phyloP scores from a whole-genome alignment of 2,329 filamentous ascomycete genomes.

The Phialocephala subalpina region DNA sequence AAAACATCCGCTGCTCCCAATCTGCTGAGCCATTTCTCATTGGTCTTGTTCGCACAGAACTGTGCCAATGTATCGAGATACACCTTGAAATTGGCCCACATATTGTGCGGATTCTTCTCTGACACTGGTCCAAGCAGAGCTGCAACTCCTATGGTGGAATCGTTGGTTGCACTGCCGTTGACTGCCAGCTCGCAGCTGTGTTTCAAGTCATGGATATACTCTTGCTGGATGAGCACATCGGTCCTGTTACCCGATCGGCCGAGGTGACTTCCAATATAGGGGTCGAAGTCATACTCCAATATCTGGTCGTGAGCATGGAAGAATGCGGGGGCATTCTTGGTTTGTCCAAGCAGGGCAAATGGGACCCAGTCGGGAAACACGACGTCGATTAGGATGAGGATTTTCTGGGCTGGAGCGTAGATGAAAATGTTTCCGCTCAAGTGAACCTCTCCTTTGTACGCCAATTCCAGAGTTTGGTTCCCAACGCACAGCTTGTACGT shows the following conservation, averaged over 20 bases:
- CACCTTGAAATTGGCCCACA: conserved; percentile 34
- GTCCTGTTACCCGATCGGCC: conserved; percentile 32
- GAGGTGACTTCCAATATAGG: conserved; percentile 40
- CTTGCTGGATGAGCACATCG: conserved; percentile 35
- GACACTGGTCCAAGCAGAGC: conserved; percentile 20
- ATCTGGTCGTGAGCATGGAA: conserved; percentile 41
- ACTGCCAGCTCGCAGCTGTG: conserved; percentile 32
- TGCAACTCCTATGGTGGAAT: conserved; percentile 12
- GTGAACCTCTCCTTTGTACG: conserved; percentile 40
- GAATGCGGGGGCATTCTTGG: conserved; percentile 38
- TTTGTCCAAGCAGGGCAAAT: conserved; percentile 33
- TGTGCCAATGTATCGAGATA: conserved; percentile 32
- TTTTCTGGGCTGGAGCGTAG: conserved; percentile 36
- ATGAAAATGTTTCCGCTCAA: conserved; percentile 42
- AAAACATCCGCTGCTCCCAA: conserved; percentile 39
- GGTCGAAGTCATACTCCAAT: conserved; percentile 40
- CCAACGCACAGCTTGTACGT: conserved; percentile 31
- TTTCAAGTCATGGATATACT: conserved; percentile 38
- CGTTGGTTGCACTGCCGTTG: conserved; percentile 22
- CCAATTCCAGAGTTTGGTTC: conserved; percentile 41
- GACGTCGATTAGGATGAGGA: conserved; percentile 41
- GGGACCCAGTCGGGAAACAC: conserved; percentile 41
- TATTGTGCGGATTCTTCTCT: conserved; percentile 35
- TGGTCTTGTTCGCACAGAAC: conserved; percentile 35
- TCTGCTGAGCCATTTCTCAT: conserved; percentile 36